phyloP scores from a whole-genome alignment of 495 filamentous ascomycete genomes.

The Halenospora varia region DNA sequence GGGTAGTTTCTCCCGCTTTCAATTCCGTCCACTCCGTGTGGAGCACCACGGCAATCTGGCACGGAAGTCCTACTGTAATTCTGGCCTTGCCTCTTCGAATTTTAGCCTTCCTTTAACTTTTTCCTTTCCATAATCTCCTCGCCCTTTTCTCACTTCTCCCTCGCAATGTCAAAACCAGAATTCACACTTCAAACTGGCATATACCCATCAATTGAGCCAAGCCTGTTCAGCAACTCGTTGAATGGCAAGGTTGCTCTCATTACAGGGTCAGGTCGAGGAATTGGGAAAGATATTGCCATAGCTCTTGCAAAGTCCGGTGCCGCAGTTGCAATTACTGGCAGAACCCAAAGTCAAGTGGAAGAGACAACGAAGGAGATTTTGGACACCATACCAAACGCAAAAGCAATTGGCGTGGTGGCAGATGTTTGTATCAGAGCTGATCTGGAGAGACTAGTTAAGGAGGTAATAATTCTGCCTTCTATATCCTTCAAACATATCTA shows the following conservation, averaged over 20 bases:
- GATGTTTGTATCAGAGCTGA: conserved; percentile 7
- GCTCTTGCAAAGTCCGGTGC: conserved; percentile 70
- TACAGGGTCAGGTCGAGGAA: conserved; percentile 69
- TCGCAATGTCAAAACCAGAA: conserved; percentile 10
- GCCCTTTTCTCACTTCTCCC: background rate
- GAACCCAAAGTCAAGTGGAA: conserved; percentile 8
- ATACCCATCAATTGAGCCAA: conserved; percentile 11
- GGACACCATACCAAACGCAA: background rate
- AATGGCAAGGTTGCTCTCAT: conserved; percentile 69
- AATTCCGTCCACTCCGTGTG: too few relatives aligned
- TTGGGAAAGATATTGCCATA: conserved; percentile 69
- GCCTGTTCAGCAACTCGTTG: conserved; percentile 25
- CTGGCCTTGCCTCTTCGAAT: too few relatives aligned
- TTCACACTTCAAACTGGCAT: conserved; percentile 12
- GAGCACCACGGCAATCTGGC: too few relatives aligned
- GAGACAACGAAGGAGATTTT: conserved; percentile 10
- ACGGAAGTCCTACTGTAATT: too few relatives aligned
- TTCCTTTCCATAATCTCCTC: background rate
- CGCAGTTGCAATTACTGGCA: conserved; percentile 57
- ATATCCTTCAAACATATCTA: background rate
- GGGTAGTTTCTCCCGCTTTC: too few relatives aligned
- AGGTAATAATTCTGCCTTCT: background rate
- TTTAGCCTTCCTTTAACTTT: background rate
- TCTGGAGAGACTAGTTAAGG: conserved; percentile 9
- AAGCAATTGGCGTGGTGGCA: conserved; percentile 10